These are phyloP conservation scores for Calonectria crousiana DNA, from an alignment of 2,329 filamentous ascomycete species.

Conservation along the genomic window DNA sequence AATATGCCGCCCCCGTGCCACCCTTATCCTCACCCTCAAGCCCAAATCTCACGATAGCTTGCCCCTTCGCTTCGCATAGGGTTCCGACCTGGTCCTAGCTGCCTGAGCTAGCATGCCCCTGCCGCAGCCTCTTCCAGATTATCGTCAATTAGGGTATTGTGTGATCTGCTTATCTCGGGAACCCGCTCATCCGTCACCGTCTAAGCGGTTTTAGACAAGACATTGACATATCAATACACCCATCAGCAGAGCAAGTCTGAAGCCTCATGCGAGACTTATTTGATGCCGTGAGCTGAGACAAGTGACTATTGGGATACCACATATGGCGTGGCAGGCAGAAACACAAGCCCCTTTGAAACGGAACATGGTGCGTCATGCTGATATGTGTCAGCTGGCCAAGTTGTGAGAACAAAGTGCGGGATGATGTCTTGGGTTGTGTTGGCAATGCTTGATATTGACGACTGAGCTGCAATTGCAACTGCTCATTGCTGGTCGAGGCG, in stretches of 20 bases:
- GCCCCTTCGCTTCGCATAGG: slow-evolving; percentile 14
- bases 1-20: slow-evolving; percentile 20
- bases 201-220: slow-evolving; percentile 20
- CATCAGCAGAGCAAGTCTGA: not conserved
- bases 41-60: slow-evolving; percentile 29
- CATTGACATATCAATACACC: slow-evolving; percentile 15
- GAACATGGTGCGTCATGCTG: slow-evolving; percentile 29
- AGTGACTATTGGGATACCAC: not conserved
- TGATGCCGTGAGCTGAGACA: not conserved
- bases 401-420: not conserved
- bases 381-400: slow-evolving; percentile 25
- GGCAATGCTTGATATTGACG: slow-evolving; percentile 22
- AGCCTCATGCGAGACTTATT: slow-evolving; percentile 1
- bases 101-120: slow-evolving; percentile 20
- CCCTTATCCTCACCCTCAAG: not conserved
- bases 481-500: slow-evolving; percentile 13
- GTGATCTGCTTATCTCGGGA: slow-evolving; percentile 22
- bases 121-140: slow-evolving; percentile 15
- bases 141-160: slow-evolving; percentile 13
- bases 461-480: slow-evolving; percentile 9
- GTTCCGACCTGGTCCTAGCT: slow-evolving; percentile 22
- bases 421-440: not conserved
- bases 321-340: slow-evolving; percentile 5
- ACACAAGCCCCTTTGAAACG: slow-evolving; percentile 11
- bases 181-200: slow-evolving; percentile 21